Evolutionary conservation across 2,329 filamentous ascomycete species (phyloP), one percentile per base, ranked within the genome.

Genomic region (Verticillium albo-atrum): DNA sequence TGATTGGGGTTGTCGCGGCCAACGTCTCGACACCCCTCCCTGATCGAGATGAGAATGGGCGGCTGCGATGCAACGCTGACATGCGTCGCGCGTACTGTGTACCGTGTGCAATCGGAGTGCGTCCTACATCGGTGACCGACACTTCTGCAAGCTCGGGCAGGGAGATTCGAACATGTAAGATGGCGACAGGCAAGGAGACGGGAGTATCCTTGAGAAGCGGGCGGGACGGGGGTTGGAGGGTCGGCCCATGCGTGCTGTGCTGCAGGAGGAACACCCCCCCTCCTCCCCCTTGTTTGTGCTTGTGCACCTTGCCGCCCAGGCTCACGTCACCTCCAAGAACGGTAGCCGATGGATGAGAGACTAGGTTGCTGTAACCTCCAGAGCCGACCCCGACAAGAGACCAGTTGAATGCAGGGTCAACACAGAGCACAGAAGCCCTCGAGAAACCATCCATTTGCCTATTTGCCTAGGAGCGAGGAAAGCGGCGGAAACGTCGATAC

Each of bases 191-290:
- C 20, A 23, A 23, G n/a, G 42, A 55, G 58, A 58, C 62, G 62
- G 62, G 61, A 63, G 58, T 62, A 63, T 58, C 62, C 62, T 63
- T 63, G 56, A 61, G 62, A 35, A 59, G 56, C 56, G 61, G 60
- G 62, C 60, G 60, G 62, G 60, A 57, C 56, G 60, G 58, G 50
- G 62, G 59, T 23, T 58, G 56, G 57, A 62, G 60, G 61, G 58
- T 61, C 57, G 61, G 61, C 42, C 56, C 42, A 53, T 53, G 56
- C 28, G 42, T 56, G 54, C 35, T 50, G 42, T 56, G 54, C 35
- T 50, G 42, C 42, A 50, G n/a, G 20, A 50, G 42, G 20, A 42
- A 7, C 35, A 2, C 2, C 35, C 35, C 35, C n/a, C 15, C 35
- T 17, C n/a, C 35, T 17, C 35, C 35, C 35, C 35, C 15, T 17